Percentiles rank a stretch among this genome's conserved stretches.
Evolutionary conservation across 2,329 filamentous ascomycete species (phyloP).

Genomic region (Diaporthe sp.): DNA sequence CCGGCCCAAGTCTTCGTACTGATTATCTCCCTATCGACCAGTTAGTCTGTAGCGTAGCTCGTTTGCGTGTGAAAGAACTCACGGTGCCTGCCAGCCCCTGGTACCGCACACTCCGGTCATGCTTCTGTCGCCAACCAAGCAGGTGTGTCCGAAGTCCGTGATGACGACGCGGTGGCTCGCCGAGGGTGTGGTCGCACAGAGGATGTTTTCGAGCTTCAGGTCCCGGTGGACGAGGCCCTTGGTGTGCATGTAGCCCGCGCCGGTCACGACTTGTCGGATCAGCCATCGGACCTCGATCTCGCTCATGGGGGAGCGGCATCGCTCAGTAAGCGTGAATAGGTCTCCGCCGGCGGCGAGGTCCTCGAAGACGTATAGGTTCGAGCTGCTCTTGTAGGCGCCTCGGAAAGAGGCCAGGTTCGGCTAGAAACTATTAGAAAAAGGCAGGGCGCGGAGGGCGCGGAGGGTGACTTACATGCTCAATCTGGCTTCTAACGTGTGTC

Average conservation of each 20-base stretch:
- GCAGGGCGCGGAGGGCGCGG: no score
- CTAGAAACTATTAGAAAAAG: slow-evolving; percentile 50
- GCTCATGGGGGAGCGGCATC: slow-evolving; percentile 47
- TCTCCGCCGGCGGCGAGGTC: slow-evolving; percentile 70
- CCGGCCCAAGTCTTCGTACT: slow-evolving; percentile 48
- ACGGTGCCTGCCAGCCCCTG: slow-evolving; percentile 65
- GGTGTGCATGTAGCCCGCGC: slow-evolving; percentile 62
- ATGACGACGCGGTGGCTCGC: slow-evolving; percentile 62
- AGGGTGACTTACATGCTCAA: slow-evolving; percentile 62
- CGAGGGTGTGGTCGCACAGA: slow-evolving; percentile 62
- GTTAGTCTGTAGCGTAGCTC: slow-evolving; percentile 12
- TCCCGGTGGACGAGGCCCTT: slow-evolving; percentile 67
- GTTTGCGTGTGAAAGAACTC: slow-evolving; percentile 44
- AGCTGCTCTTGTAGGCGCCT: slow-evolving; percentile 63
- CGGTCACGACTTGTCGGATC: slow-evolving; percentile 62
- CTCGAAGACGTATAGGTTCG: slow-evolving; percentile 68
- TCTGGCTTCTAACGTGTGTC: slow-evolving; percentile 64
- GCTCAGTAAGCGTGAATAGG: slow-evolving; percentile 62
- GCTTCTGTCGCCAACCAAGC: slow-evolving; percentile 56
- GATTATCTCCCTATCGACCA: slow-evolving; percentile 56
- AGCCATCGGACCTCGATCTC: slow-evolving; percentile 63
- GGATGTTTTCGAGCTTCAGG: slow-evolving; percentile 68
- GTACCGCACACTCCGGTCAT: slow-evolving; percentile 64
- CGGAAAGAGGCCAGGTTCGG: slow-evolving; percentile 68
- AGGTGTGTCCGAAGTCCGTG: slow-evolving; percentile 67